phyloP scores from a whole-genome alignment of 176 grass and related monocot species.

The Oryza coarctata region DNA sequence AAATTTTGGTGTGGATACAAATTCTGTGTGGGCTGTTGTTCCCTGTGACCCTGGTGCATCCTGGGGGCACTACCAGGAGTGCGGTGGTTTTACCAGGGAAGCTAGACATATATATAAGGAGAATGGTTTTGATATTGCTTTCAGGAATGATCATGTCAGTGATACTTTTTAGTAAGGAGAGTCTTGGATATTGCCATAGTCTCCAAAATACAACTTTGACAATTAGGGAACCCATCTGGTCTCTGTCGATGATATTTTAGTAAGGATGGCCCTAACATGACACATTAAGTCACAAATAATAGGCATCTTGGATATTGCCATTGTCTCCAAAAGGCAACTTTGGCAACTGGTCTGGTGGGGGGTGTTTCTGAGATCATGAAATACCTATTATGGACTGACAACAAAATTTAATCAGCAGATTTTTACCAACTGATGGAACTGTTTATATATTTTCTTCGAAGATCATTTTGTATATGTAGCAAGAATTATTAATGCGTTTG shows the following conservation, averaged over 20 bases:
- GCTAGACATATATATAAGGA: background rate
- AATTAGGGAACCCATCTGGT: too few species aligned
- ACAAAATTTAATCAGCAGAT: background rate
- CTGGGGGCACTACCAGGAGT: background rate
- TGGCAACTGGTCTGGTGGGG: too few species aligned
- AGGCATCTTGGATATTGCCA: too few species aligned
- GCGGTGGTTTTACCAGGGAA: background rate
- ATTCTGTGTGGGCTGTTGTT: background rate
- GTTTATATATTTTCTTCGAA: background rate
- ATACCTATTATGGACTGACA: background rate
- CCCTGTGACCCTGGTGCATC: background rate
- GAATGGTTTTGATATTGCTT: background rate
- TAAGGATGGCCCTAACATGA: too few species aligned
- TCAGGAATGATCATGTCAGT: background rate
- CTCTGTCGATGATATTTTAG: too few species aligned
- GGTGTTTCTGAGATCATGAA: background rate
- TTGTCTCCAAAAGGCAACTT: background rate
- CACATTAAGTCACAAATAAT: too few species aligned
- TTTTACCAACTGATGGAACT: too few species aligned
- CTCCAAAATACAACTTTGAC: background rate
- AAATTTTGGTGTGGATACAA: background rate
- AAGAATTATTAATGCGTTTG: background rate
- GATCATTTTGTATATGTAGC: background rate
- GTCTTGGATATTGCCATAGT: background rate
- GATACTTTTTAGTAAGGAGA: background rate